A percentile compares a stretch with the other conserved stretches of the same genome.
These are phyloP conservation scores for Tylopilus orsonianus DNA, from an alignment of 1,284 basidiomycete species.

Conservation along the genomic window DNA sequence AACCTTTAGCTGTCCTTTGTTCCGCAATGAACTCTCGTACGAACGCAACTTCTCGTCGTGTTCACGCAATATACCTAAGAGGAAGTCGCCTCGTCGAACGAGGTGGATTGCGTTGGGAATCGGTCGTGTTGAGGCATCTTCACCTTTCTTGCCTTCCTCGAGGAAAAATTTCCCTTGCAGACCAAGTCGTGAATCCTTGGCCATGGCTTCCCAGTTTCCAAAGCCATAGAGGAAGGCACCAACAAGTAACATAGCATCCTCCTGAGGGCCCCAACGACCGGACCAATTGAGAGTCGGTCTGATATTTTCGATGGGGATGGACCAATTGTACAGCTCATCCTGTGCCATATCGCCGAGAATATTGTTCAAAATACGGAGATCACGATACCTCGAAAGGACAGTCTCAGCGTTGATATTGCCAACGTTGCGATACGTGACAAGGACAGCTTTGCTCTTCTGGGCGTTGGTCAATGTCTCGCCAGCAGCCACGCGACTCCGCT, in stretches of 20 bases:
- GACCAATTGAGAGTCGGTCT: conserved; percentile 96
- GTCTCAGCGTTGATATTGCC: conserved; percentile 98
- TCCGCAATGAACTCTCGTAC: conserved; percentile 72
- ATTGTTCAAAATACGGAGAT: conserved; percentile 87
- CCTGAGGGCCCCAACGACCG: conserved; percentile 89
- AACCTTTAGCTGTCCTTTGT: conserved; percentile 61
- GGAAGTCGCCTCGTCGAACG: conserved; percentile 94
- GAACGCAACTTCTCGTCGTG: conserved; percentile 90
- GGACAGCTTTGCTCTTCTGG: conserved; percentile 93
- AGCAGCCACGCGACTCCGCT: conserved; percentile 71
- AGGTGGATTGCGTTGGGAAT: conserved; percentile 98
- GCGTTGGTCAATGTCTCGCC: conserved; percentile 86
- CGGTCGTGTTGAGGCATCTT: conserved; percentile 75
- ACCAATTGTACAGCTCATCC: conserved; percentile 79
- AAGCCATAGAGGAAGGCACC: conserved; percentile 95
- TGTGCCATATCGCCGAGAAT: conserved; percentile 62
- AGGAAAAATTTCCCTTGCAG: conserved; percentile 95
- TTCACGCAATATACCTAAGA: conserved; percentile 86
- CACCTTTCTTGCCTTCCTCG: conserved; percentile 92
- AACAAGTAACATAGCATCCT: conserved; percentile 93
- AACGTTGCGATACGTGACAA: conserved; percentile 88
- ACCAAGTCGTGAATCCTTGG: conserved; percentile 82
- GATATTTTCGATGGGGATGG: conserved; percentile 88
- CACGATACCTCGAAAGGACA: conserved; percentile 85
- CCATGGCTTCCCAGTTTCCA: conserved; percentile 96